A percentile compares a stretch with the other conserved stretches of the same genome.
Evolutionary conservation across 257 asterid species (phyloP).

Genomic region (Nemophila menziesii): DNA sequence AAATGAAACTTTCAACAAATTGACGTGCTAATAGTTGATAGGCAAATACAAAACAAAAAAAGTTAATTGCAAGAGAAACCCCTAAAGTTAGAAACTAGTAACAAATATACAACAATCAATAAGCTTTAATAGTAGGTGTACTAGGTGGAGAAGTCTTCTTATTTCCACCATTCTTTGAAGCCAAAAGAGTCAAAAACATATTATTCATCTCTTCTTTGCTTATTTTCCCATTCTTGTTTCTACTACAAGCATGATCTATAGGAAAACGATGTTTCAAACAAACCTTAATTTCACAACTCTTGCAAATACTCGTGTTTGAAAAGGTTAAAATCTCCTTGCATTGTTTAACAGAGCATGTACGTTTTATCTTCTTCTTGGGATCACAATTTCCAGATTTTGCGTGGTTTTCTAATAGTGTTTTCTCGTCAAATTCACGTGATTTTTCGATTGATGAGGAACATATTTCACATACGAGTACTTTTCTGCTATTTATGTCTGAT

Average conservation of each 20-base stretch:
- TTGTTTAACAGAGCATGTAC: conserved; percentile 51
- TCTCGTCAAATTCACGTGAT: conserved; percentile 41
- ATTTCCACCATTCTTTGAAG: conserved; percentile 44
- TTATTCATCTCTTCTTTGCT: conserved; percentile 6
- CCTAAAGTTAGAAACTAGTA: background rate
- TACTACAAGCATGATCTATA: conserved; percentile 50
- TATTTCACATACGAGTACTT: conserved; percentile 54
- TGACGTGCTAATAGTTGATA: too few species aligned
- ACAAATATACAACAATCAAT: conserved; percentile 6
- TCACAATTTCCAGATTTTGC: conserved; percentile 64
- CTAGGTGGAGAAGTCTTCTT: conserved; percentile 20
- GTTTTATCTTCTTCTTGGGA: conserved; percentile 65
- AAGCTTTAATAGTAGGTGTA: conserved; percentile 19
- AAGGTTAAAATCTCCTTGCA: conserved; percentile 70
- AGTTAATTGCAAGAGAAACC: too few species aligned
- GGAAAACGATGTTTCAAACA: conserved; percentile 87
- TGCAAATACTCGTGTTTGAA: conserved; percentile 70
- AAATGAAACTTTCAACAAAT: too few species aligned
- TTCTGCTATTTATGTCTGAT: conserved; percentile 49
- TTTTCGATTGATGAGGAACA: conserved; percentile 70
- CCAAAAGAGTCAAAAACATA: conserved; percentile 50
- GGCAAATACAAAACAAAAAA: too few species aligned
- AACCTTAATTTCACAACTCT: conserved; percentile 42
- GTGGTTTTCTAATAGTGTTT: conserved; percentile 40
- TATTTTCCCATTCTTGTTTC: conserved; percentile 4